Conservation (phyloP, 1,284 basidiomycete genomes). For the Irpex lacteus region DNA sequence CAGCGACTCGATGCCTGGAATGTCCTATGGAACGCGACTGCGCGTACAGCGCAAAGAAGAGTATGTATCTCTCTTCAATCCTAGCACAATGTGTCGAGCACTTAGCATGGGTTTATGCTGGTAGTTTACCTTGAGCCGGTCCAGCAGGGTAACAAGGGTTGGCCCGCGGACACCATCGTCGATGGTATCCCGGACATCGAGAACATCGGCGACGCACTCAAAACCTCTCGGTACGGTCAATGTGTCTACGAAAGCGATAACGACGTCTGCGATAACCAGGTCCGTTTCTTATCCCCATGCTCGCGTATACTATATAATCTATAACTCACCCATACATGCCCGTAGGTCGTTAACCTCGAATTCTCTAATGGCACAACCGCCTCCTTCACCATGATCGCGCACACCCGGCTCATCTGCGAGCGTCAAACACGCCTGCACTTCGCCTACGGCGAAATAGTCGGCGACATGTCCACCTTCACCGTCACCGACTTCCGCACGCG, state of each 20-base stretch:
- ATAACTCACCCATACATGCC: no score
- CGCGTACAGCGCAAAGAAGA: slow-evolving; percentile 82
- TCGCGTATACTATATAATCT: no score
- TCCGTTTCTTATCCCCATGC: no score
- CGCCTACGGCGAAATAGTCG: slow-evolving; percentile 79
- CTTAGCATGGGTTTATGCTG: neutral
- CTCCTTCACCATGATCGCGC: slow-evolving; percentile 81
- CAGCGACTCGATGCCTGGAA: slow-evolving; percentile 68
- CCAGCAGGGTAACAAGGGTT: slow-evolving; percentile 48
- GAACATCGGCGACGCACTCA: slow-evolving; percentile 46
- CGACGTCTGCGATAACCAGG: slow-evolving; percentile 41
- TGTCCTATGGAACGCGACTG: slow-evolving; percentile 72
- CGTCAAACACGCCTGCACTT: slow-evolving; percentile 77
- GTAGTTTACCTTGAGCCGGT: slow-evolving; percentile 74
- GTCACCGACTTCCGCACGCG: slow-evolving; percentile 75
- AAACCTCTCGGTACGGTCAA: slow-evolving; percentile 67
- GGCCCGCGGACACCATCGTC: slow-evolving; percentile 68
- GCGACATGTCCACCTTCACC: slow-evolving; percentile 74
- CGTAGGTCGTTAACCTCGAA: slow-evolving; percentile 75
- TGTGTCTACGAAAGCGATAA: slow-evolving; percentile 84
- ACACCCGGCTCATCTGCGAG: slow-evolving; percentile 64
- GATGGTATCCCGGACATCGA: slow-evolving; percentile 79
- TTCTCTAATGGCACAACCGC: slow-evolving; percentile 74
- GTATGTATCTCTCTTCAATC: slow-evolving; percentile 35
- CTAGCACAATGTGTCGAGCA: no score